Conservation (phyloP, 2,329 filamentous ascomycete genomes). For the Orbilia brochopaga region DNA sequence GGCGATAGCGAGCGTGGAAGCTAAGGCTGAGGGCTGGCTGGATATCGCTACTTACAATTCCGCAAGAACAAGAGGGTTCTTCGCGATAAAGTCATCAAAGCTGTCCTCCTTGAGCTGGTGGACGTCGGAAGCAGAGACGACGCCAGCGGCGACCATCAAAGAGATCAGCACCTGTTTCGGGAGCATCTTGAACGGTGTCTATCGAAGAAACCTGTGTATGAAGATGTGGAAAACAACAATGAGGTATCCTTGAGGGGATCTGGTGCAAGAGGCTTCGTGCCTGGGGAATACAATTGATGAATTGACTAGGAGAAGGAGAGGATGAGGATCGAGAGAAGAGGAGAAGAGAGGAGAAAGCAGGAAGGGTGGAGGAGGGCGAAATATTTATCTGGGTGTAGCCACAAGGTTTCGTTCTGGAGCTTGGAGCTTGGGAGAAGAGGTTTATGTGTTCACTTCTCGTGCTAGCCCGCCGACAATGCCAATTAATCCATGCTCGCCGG, state of each 20-base stretch:
- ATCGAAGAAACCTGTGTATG: conserved; percentile 18
- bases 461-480: conserved; percentile 12
- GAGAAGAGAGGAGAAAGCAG: conserved; percentile 24
- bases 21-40: background rate
- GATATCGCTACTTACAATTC: conserved; percentile 80
- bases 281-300: background rate
- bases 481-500: conserved; percentile 14
- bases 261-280: conserved; percentile 20
- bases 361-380: conserved; percentile 30
- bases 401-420: conserved; percentile 7
- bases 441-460: conserved; percentile 48
- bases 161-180: conserved; percentile 37
- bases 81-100: conserved; percentile 83
- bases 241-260: conserved; percentile 18
- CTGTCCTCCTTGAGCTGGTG: conserved; percentile 81
- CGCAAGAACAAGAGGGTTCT: conserved; percentile 86
- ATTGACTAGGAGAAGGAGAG: conserved; percentile 9
- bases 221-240: conserved; percentile 12
- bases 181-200: conserved; percentile 31
- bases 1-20: background rate
- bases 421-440: conserved; percentile 32
- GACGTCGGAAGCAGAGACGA: conserved; percentile 77
- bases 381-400: conserved; percentile 29
- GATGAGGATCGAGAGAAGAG: conserved; percentile 12
- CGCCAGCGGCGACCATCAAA: conserved; percentile 63